These are phyloP conservation scores for Rhodotorula sp. DNA, from an alignment of 1,284 basidiomycete species.

Conservation along the genomic window DNA sequence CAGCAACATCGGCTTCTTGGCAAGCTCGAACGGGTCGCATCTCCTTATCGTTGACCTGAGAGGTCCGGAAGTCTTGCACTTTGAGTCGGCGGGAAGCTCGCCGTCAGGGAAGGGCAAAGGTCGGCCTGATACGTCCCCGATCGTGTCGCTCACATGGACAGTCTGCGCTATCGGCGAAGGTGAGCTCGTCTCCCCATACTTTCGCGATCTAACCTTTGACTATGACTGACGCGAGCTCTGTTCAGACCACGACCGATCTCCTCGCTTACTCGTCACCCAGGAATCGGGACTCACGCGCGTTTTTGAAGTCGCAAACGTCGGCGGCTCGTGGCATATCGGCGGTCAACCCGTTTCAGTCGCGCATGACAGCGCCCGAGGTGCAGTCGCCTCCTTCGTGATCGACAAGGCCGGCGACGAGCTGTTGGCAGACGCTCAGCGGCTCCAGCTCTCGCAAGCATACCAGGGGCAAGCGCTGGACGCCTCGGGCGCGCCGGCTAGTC, in stretches of 20 bases:
- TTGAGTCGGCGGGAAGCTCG: conserved; percentile 50
- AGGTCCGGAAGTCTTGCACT: conserved; percentile 62
- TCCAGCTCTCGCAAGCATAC: conserved; percentile 38
- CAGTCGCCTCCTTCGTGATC: conserved; percentile 29
- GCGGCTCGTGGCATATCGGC: conserved; percentile 24
- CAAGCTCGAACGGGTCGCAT: conserved; percentile 60
- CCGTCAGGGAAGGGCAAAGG: conserved; percentile 47
- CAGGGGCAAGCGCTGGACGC: conserved; percentile 43
- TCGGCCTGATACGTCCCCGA: conserved; percentile 48
- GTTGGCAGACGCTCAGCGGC: conserved; percentile 42
- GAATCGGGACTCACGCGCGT: conserved; percentile 56
- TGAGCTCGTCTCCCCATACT: conserved; percentile 40
- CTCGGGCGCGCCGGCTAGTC: conserved; percentile 46
- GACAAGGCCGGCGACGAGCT: conserved; percentile 26
- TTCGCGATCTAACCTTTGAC: background rate
- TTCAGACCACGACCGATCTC: conserved; percentile 38
- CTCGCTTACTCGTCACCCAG: conserved; percentile 64
- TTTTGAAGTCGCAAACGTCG: conserved; percentile 31
- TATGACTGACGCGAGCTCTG: background rate
- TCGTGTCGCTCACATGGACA: conserved; percentile 65
- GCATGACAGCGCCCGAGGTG: conserved; percentile 26
- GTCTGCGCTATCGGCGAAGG: conserved; percentile 60
- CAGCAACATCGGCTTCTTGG: conserved; percentile 37
- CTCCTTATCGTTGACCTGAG: conserved; percentile 69
- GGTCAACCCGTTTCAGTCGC: conserved; percentile 11